Evolutionary conservation across 192 early-diverging fungal species (phyloP), one percentile per base, ranked within the genome.

Genomic region (Allomyces javanicus): DNA sequence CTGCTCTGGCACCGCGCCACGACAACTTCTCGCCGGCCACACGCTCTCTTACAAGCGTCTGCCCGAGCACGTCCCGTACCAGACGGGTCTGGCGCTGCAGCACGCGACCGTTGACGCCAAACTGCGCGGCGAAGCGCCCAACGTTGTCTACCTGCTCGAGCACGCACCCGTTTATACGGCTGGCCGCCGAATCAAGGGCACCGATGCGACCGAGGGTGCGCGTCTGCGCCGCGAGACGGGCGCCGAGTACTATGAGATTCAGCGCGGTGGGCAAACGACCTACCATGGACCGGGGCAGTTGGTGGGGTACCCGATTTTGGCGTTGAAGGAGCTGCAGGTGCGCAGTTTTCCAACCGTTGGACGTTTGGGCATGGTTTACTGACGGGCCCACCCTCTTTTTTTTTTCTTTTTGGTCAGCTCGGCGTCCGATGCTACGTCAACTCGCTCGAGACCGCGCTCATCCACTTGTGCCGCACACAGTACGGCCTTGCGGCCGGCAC

Each of bases 221-320:
- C 19, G 69, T 22, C 66, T 74, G 27, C 27, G 33, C 33, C 33
- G 45, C 25, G 69, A 63, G 63, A 64, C 73, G 7, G 74, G 74
- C 26, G 76, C 76, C 10, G 74, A 75, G 11, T 77, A 77, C 63
- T 69, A 62, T 61, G 75, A 76, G 70, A 74, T 72, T 3, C 44
- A 61, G 45, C 61, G 80, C 58, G 82, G 82, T 9, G 82, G 82
- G 25, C 73, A 84, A 63, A 75, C 71, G 0, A 84, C 82, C 14
- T 84, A 80, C 64, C 82, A 84, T 68, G 82, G 82, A 0, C 82
- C 82, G 5, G 80, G 80, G 44, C 82, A 84, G 74, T 69, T 84
- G 17, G 77, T 84, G n/a, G 79, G 78, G 67, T 84, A 84, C 69
- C 82, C 82, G 19, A 78, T 84, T 26, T 33, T 82, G 10, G 63